A percentile compares a stretch with the other conserved stretches of the same genome.
phyloP scores from a whole-genome alignment of 495 filamentous ascomycete species.

The Lophium mytilinum region DNA sequence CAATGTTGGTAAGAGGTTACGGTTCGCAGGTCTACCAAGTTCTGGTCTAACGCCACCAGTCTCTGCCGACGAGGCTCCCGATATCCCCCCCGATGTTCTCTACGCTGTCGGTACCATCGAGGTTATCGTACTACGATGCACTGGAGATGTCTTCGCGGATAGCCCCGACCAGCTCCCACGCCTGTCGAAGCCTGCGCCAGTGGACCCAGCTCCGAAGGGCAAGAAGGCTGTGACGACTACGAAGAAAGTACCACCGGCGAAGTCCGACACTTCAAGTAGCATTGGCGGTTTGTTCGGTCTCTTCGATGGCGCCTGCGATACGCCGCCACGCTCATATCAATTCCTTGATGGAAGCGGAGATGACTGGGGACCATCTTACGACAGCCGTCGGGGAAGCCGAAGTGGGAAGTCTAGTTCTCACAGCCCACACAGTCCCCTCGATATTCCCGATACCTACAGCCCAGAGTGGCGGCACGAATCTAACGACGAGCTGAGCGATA shows the following conservation, averaged over 20 bases:
- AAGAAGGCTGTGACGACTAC: conserved; percentile 3
- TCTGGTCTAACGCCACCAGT: neutral
- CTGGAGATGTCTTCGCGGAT: neutral
- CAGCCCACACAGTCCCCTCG: no score
- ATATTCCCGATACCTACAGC: no score
- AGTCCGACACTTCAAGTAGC: neutral
- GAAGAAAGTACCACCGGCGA: neutral
- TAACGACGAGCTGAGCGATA: no score
- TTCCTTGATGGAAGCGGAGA: no score
- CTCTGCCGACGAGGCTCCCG: conserved; percentile 22
- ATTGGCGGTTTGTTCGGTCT: conserved; percentile 14
- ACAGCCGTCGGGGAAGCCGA: no score
- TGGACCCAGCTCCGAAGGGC: neutral
- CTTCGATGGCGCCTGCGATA: conserved; percentile 15
- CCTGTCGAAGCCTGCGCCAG: neutral
- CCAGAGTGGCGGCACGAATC: no score
- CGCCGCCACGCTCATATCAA: no score
- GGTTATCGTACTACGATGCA: conserved; percentile 40
- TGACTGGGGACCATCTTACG: no score
- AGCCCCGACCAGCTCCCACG: no score
- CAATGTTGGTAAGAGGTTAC: conserved; percentile 31
- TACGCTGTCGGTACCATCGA: conserved; percentile 43
- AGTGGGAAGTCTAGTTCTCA: no score
- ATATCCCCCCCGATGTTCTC: conserved; percentile 26
- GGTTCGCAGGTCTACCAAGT: neutral